Evolutionary conservation across 805 yeast species (phyloP).

Genomic region (Candida railenensis): DNA sequence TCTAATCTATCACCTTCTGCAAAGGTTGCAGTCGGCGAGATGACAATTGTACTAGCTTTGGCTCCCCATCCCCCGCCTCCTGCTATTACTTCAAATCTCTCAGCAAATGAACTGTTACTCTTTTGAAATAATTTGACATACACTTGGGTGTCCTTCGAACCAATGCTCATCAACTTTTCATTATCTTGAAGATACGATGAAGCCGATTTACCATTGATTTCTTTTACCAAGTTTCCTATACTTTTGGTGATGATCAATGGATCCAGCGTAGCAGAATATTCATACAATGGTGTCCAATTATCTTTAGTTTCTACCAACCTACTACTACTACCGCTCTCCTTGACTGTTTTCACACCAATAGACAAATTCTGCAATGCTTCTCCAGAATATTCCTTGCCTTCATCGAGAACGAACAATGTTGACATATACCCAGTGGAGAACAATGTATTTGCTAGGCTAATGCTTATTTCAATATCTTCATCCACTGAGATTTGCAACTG

Average conservation of each 20-base stretch:
- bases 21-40: conserved; percentile 56
- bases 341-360: conserved; percentile 7
- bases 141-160: conserved; percentile 44
- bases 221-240: conserved; percentile 59
- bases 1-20: conserved; percentile 45
- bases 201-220: conserved; percentile 55
- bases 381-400: conserved; percentile 20
- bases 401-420: conserved; percentile 33
- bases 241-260: conserved; percentile 46
- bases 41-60: conserved; percentile 61
- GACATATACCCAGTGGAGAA: conserved; percentile 33
- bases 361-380: conserved; percentile 27
- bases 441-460: conserved; percentile 39
- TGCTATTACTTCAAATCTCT: conserved; percentile 55
- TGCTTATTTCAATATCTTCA: conserved; percentile 10
- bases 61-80: conserved; percentile 82
- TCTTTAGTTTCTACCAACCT: conserved; percentile 15
- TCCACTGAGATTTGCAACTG: conserved; percentile 16
- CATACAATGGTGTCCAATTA: conserved; percentile 34
- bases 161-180: conserved; percentile 33
- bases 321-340: not conserved
- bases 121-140: conserved; percentile 29
- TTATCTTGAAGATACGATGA: conserved; percentile 53
- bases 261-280: conserved; percentile 10
- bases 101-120: conserved; percentile 13